Conservation (phyloP, 2,329 filamentous ascomycete genomes). For the Ophiostoma triangulosporum region DNA sequence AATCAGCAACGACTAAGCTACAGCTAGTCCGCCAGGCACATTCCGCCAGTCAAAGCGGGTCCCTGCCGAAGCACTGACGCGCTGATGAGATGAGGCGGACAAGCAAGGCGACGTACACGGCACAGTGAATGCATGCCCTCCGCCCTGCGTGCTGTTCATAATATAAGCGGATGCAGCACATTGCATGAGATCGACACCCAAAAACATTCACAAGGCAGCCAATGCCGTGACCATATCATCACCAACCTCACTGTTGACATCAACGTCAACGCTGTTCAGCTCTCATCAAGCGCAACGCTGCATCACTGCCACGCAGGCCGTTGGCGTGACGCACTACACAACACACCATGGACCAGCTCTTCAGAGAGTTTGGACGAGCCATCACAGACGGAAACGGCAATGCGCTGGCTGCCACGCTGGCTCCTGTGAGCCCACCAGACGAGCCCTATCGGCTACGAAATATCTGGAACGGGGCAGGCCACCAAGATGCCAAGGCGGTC, state of each 20-base stretch:
- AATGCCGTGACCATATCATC: background rate
- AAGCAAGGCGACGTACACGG: background rate
- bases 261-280: background rate
- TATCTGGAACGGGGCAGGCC: slow-evolving; percentile 59
- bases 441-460: slow-evolving; percentile 53
- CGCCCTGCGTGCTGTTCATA: background rate
- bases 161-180: background rate
- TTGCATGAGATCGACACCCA: background rate
- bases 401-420: slow-evolving; percentile 59
- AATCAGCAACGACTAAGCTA: background rate
- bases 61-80: background rate
- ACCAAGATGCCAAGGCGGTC: slow-evolving; percentile 51
- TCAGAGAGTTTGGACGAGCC: slow-evolving; percentile 59
- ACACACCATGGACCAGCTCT: slow-evolving; percentile 62
- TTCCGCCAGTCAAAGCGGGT: background rate
- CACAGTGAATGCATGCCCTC: background rate
- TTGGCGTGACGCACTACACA: background rate
- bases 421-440: slow-evolving; percentile 49
- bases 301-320: background rate
- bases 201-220: background rate
- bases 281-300: background rate
- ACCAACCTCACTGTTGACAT: background rate
- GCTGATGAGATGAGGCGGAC: background rate
- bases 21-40: background rate
- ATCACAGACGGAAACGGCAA: slow-evolving; percentile 54